Evolutionary conservation across 1,284 basidiomycete genomes (phyloP), one percentile per base, ranked within the genome.

Genomic region (Lentinula novae-zelandiae): DNA sequence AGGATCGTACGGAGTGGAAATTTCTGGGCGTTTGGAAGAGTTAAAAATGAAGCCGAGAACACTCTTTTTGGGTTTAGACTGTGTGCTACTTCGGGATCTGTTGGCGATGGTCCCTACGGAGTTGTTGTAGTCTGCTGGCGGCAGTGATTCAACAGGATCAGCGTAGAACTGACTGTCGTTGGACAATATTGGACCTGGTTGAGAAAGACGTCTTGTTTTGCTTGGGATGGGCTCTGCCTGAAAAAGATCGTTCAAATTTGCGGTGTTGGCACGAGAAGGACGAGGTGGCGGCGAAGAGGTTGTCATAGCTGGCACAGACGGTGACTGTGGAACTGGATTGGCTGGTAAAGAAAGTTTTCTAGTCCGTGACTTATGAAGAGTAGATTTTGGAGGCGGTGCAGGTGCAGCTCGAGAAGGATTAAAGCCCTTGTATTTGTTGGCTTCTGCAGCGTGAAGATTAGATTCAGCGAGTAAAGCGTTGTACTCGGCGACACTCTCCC

Each of bases 1-100:
- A n/a, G 97, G 97, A 75, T 99, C 97, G 73, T 98, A 99, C 1
- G 95, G 96, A 2, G 95, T 97, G 67, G 93, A 96, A 78, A 99
- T 99, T 76, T 97, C 95, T 17, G 90, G 89, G 48, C 92, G 85
- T 78, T 94, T 95, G 61, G 85, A 83, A 53, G 83, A 82, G 64
- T 84, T 87, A 71, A 96, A 86, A 82, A 92, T 87, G 74, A 91
- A 88, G 39, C 85, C 84, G 53, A 92, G 76, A 71, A 92, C 83
- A 65, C 87, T 85, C 74, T 88, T 90, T 79, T 90, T 91, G 39
- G 82, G 75, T 72, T 89, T 90, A 15, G 76, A 72, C n/a, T 82
- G 71, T 7, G 88, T 90, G 52, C 80, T 79, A 69, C 86, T 89
- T 69, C 89, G 87, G 22, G 82, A 80, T 63, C 87, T 75, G 10